phyloP scores from a whole-genome alignment of 257 asterid species.

The Solanum chilense region DNA sequence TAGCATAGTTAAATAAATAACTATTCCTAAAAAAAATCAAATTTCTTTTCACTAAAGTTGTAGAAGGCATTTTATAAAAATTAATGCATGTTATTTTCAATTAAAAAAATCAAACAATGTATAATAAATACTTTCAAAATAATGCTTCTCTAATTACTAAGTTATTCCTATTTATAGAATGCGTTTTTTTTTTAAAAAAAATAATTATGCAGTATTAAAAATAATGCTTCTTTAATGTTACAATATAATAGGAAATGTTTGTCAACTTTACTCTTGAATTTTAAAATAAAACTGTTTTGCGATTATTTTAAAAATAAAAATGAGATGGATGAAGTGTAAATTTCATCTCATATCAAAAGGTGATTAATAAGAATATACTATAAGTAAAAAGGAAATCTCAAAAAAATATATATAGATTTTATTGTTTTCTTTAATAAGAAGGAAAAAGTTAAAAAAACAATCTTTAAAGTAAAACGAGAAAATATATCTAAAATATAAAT shows the following conservation, averaged over 20 bases:
- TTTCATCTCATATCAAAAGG: neutral
- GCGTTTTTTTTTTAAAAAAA: no score
- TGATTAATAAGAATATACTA: neutral
- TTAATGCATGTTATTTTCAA: neutral
- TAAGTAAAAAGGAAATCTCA: neutral
- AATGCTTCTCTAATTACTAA: no score
- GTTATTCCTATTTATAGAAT: neutral
- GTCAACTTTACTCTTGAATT: neutral
- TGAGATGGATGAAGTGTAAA: neutral
- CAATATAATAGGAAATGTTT: neutral
- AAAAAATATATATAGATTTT: no score
- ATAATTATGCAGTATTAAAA: neutral
- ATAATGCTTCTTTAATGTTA: neutral
- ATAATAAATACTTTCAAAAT: neutral
- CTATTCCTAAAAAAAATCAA: neutral
- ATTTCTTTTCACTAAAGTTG: neutral
- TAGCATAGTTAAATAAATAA: no score
- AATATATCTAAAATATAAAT: neutral
- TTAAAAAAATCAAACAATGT: neutral
- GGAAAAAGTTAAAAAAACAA: no score
- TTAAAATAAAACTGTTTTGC: neutral
- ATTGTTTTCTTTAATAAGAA: neutral
- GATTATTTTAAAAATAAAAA: no score
- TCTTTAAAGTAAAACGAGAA: fast-evolving
- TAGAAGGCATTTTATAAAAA: no score